Evolutionary conservation across 2,329 filamentous ascomycete genomes (phyloP).

Genomic region (Immersiporthe knoxdaviesiana): DNA sequence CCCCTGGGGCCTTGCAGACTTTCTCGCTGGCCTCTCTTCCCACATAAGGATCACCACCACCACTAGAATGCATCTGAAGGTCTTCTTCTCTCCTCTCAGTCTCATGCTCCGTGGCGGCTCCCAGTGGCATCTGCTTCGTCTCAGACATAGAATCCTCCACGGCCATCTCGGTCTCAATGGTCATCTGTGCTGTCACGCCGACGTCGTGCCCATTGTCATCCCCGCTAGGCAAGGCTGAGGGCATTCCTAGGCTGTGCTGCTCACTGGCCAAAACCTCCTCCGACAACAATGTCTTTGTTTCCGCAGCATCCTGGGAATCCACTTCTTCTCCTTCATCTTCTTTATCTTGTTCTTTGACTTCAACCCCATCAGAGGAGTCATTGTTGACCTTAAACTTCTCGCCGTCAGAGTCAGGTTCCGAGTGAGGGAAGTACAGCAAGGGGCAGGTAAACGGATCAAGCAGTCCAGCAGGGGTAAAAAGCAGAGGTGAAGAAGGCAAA

Average conservation of each 20-base stretch:
- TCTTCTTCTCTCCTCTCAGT: not conserved
- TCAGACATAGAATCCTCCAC: not conserved
- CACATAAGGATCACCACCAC: not conserved
- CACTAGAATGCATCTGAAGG: not conserved
- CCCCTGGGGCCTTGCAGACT: not conserved
- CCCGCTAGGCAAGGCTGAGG: not conserved
- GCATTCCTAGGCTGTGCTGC: not conserved
- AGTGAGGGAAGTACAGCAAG: constrained; percentile 6
- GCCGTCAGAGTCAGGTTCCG: constrained; percentile 27
- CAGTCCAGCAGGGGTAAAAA: constrained; percentile 10
- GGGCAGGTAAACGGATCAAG: constrained; percentile 18
- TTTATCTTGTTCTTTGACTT: constrained; percentile 1
- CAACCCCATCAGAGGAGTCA: constrained; percentile 11
- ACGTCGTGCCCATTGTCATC: not conserved
- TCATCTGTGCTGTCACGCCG: not conserved
- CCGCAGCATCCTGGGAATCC: not conserved
- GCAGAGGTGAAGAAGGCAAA: not conserved
- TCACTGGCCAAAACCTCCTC: not conserved
- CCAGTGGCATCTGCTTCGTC: not conserved
- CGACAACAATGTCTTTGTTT: not conserved
- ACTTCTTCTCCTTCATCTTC: not conserved
- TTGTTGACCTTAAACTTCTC: constrained; percentile 21
- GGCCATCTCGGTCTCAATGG: not conserved
- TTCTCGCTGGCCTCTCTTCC: not conserved
- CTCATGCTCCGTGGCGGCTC: not conserved